Percentiles rank a stretch among this genome's conserved stretches.
Evolutionary conservation across 148 eudicot genomes (phyloP).

Genomic region (Rhododendron griersonianum): DNA sequence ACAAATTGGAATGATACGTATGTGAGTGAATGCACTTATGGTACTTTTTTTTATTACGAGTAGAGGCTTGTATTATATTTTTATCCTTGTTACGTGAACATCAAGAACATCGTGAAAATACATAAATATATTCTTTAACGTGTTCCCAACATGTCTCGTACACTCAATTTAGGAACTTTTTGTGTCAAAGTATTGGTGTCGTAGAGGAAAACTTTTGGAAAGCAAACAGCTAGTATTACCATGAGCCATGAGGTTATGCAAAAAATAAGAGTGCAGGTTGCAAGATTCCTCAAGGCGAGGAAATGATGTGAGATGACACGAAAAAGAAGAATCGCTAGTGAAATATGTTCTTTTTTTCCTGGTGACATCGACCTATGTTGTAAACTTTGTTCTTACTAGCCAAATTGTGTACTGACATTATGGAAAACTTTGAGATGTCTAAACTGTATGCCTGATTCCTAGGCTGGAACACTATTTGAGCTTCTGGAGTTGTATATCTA

Average conservation of each 20-base stretch:
- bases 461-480: background rate
- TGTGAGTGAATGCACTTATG: background rate
- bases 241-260: background rate
- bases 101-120: background rate
- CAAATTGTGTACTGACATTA: background rate
- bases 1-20: background rate
- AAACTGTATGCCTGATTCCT: background rate
- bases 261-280: background rate
- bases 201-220: background rate
- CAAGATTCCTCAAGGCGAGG: background rate
- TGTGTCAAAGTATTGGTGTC: background rate
- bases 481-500: background rate
- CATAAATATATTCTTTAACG: background rate
- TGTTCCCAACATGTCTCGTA: background rate
- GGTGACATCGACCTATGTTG: background rate
- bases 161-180: background rate
- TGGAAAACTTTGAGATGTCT: background rate
- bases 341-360: background rate
- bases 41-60: background rate
- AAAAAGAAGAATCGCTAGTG: background rate
- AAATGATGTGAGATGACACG: background rate
- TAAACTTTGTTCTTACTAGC: background rate
- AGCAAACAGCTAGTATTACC: background rate
- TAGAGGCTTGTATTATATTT: background rate
- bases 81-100: background rate